A percentile compares a stretch with the other conserved stretches of the same genome.
These are phyloP conservation scores for Rusavskia elegans DNA, from an alignment of 495 filamentous ascomycete species.

Conservation along the genomic window DNA sequence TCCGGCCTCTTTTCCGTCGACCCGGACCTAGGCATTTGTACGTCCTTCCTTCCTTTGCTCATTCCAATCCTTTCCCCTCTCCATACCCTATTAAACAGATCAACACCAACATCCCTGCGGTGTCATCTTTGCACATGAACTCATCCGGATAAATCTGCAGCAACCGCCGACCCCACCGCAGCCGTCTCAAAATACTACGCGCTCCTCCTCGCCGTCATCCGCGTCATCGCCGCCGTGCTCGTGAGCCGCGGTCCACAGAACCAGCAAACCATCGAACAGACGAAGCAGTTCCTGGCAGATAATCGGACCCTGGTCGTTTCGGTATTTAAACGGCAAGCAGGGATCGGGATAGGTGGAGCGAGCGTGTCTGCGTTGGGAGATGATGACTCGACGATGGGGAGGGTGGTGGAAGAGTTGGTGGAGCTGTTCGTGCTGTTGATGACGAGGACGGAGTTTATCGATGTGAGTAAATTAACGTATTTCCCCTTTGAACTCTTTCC, in stretches of 20 bases:
- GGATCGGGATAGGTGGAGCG: slow-evolving; percentile 36
- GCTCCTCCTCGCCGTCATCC: slow-evolving; percentile 63
- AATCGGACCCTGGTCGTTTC: slow-evolving; percentile 68
- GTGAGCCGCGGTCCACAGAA: slow-evolving; percentile 70
- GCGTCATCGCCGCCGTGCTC: slow-evolving; percentile 65
- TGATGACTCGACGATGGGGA: slow-evolving; percentile 7
- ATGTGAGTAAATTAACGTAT: slow-evolving; percentile 28
- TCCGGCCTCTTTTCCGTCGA: slow-evolving; percentile 78
- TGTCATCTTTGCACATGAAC: slow-evolving; percentile 7
- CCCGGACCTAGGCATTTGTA: slow-evolving; percentile 77
- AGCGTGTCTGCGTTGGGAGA: slow-evolving; percentile 18
- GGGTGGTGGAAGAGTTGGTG: slow-evolving; percentile 36
- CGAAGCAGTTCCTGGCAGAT: slow-evolving; percentile 56
- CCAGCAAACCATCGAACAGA: slow-evolving; percentile 55
- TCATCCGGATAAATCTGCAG: slow-evolving; percentile 3
- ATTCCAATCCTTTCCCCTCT: not conserved
- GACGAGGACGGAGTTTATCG: slow-evolving; percentile 41
- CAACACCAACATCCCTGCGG: not conserved
- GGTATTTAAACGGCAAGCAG: slow-evolving; percentile 80
- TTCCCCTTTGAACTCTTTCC: not conserved
- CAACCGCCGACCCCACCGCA: slow-evolving; percentile 49
- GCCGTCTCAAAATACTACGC: slow-evolving; percentile 69
- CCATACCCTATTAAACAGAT: not conserved
- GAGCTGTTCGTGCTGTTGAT: slow-evolving; percentile 46
- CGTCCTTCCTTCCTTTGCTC: slow-evolving; percentile 18